Evolutionary conservation across 352 stramenopile species (phyloP).

Genomic region (Phytophthora foliorum): DNA sequence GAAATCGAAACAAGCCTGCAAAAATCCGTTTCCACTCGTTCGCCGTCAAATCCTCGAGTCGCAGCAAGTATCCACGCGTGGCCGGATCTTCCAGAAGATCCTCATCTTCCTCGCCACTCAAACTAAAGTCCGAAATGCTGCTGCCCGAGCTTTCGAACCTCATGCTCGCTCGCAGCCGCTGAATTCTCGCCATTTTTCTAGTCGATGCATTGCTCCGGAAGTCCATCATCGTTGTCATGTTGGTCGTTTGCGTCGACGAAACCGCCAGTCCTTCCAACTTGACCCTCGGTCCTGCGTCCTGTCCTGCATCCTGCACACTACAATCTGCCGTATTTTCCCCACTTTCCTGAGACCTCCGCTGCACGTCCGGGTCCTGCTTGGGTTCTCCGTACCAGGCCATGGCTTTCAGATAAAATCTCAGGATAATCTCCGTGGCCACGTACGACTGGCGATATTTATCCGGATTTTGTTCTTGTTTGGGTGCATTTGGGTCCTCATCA

Average conservation of each 20-base stretch:
- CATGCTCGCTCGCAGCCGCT: slow-evolving; percentile 49
- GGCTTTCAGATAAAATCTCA: slow-evolving; percentile 78
- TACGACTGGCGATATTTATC: slow-evolving; percentile 67
- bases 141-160: slow-evolving; percentile 55
- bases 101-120: slow-evolving; percentile 36
- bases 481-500: slow-evolving; percentile 33
- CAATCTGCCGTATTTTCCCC: not conserved
- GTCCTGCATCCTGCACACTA: slow-evolving; percentile 5
- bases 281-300: slow-evolving; percentile 1
- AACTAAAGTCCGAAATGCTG: slow-evolving; percentile 52
- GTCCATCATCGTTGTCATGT: slow-evolving; percentile 32
- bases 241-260: slow-evolving; percentile 13
- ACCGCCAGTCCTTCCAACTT: slow-evolving; percentile 18
- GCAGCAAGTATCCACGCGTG: slow-evolving; percentile 69
- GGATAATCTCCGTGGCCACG: slow-evolving; percentile 79
- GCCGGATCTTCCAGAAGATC: slow-evolving; percentile 40
- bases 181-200: slow-evolving; percentile 50
- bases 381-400: slow-evolving; percentile 77
- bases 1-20: slow-evolving; percentile 61
- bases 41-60: slow-evolving; percentile 72
- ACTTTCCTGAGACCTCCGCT: slow-evolving; percentile 3
- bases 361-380: slow-evolving; percentile 28
- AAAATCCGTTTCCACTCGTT: slow-evolving; percentile 83
- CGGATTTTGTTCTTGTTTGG: slow-evolving; percentile 26
- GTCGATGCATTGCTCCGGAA: slow-evolving; percentile 48